phyloP scores from a whole-genome alignment of 257 asterid species.

The Sherardia arvensis region DNA sequence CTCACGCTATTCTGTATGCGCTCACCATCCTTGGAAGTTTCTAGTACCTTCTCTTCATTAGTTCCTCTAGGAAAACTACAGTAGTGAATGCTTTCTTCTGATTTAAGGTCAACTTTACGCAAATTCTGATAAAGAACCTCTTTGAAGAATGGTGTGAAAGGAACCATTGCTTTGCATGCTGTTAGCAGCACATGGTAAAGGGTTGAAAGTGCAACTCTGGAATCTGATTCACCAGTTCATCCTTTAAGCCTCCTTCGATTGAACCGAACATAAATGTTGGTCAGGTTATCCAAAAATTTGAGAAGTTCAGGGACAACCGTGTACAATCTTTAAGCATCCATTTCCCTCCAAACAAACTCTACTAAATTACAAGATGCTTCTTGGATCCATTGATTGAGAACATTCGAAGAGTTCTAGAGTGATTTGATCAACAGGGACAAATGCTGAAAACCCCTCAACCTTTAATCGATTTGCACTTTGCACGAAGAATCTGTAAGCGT shows the following conservation, averaged over 20 bases:
- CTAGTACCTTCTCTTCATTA: too few species aligned
- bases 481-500: conserved; percentile 96
- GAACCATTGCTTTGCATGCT: conserved; percentile 95
- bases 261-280: conserved; percentile 90
- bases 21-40: too few species aligned
- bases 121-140: conserved; percentile 89
- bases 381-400: conserved; percentile 92
- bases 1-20: too few species aligned
- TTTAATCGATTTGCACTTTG: conserved; percentile 95
- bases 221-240: conserved; percentile 84
- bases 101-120: conserved; percentile 2
- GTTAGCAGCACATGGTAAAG: conserved; percentile 84
- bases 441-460: too few species aligned
- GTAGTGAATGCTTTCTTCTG: too few species aligned
- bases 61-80: too few species aligned
- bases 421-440: conserved; percentile 60
- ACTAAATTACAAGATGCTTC: conserved; percentile 91
- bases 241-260: conserved; percentile 93
- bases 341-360: conserved; percentile 86
- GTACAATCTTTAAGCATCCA: conserved; percentile 91
- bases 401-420: conserved; percentile 69
- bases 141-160: conserved; percentile 91
- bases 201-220: conserved; percentile 87
- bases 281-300: conserved; percentile 80
- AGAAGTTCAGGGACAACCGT: conserved; percentile 88